These are phyloP conservation scores for Castanea crenata DNA, from an alignment of 306 rosid species.

Conservation along the genomic window DNA sequence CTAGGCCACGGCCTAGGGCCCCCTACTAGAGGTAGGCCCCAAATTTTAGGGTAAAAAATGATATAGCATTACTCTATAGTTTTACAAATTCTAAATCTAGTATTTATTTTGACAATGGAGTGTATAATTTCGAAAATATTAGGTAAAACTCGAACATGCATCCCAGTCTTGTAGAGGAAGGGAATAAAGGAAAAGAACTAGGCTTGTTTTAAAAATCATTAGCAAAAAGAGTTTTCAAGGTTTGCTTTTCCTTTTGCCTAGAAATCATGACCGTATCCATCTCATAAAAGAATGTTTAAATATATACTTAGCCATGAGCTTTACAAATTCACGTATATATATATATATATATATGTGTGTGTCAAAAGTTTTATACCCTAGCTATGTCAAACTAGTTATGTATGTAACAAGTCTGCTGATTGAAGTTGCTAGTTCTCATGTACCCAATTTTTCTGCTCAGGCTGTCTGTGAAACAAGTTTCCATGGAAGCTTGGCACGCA, in stretches of 20 bases:
- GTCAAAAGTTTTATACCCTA: background rate
- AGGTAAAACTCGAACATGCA: background rate
- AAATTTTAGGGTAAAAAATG: too few species aligned
- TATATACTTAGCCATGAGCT: background rate
- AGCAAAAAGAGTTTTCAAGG: background rate
- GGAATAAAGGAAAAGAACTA: background rate
- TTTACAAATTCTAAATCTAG: background rate
- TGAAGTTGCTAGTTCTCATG: background rate
- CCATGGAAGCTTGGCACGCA: too few species aligned
- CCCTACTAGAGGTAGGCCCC: too few species aligned
- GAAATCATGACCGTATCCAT: background rate
- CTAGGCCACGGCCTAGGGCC: too few species aligned
- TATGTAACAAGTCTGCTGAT: background rate
- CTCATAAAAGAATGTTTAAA: background rate
- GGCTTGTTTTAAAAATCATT: background rate
- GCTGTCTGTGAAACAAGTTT: too few species aligned
- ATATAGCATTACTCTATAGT: too few species aligned
- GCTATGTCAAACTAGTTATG: background rate
- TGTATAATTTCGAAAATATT: constrained; percentile 3
- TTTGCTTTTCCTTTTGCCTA: background rate
- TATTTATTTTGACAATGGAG: background rate
- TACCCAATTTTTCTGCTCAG: background rate
- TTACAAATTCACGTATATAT: background rate
- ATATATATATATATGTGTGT: too few species aligned
- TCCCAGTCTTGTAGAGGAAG: background rate